Base-by-base conservation (phyloP, 305 asterid species). In the Rubia balearica region DNA sequence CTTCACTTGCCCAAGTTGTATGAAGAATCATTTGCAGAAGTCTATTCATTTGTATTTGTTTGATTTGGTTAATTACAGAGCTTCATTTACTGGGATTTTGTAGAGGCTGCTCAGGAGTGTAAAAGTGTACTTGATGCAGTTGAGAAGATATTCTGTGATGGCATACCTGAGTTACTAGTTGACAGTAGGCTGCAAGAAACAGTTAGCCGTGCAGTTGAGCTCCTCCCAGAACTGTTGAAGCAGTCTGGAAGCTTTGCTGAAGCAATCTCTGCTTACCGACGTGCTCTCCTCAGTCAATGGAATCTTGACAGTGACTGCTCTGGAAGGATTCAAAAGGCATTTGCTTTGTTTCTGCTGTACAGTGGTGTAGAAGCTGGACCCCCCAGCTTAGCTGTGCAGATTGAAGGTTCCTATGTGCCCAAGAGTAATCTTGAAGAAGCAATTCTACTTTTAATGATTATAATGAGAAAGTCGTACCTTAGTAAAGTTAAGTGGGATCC, bases 81-180 rank as follows among this genome's bases (percentile, higher is more conserved):
- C 59, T 55, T 74, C 71, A 42, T 73, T 79, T 75, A 65, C 73
- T 83, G 83, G 73, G 76, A 75, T 74, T 82, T 75, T 83, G 77
- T 72, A 94, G 99, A 94, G 84, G 96, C 99, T 82, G 99, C 96
- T 71, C 80, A 74, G 76, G 97, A 91, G 88, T 94, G 99, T 83
- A 83, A 74, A 80, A 88, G 95, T 68, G 91, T 94, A 75, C 96
- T 94, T 75, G 99, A 94, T 83, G 97, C 97, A 14, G 92, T 94
- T 59, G 99, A 94, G 83, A 91, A 89, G 90, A 85, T 94, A 83
- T 94, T 89, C 70, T 71, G 76, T 46, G 88, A 86, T 51, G 99
- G 97, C 68, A 86, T 89, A 79, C 88, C 96, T 63, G 97, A 88
- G 55, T 84, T 75, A 56, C 64, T 82, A 75, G 93, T 94, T 9